Evolutionary conservation across 768 basidiomycete genomes (phyloP), one percentile per base, ranked within the genome.

Genomic region (Tulasnella sp.): DNA sequence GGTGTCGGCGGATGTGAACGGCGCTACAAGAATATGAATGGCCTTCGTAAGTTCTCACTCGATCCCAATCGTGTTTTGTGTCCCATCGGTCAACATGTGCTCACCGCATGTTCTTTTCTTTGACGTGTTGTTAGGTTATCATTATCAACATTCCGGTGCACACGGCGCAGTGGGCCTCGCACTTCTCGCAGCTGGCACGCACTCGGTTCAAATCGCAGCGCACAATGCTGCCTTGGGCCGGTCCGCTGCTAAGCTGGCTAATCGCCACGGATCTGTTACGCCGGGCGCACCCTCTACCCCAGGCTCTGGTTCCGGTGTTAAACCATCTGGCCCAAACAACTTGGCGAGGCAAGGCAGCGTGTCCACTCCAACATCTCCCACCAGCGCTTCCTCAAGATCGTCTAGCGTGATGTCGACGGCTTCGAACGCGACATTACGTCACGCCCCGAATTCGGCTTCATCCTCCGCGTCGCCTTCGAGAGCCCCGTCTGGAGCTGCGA

Each of bases 1-100:
- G 84, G 87, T 5, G 85, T 93, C 4, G 86, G 86, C 17, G 70
- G 69, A 25, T 74, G 73, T 63, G 69, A 62, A 27, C 78, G 93
- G 66, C 70, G 93, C 66, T 98, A 97, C 73, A 92, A 97, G 78
- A 97, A 99, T 67, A 94, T 97, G 92, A 97, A 97, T 69, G 94
- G 94, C 0, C 72, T 97, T 61, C 71, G 87, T 72, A 58, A 58
- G 69, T 70, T 6, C 21, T 27, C 7, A 23, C 27, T 39, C 19
- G 11, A 12, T 17, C 32, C 11, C 25, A 15, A 3, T 51, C 27
- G 32, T 53, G 34, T n/a, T 52, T 52, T 12, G 37, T 58, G 9
- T 29, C 32, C 3, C 14, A 15, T 21, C 50, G 50, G 50, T 52
- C 7, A 36, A 12, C 37, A 27, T 17, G 41, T 36, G 15, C 35